Percentiles rank a stretch among this genome's conserved stretches.
Conservation (phyloP, 2,329 filamentous ascomycete genomes). For the Ophiostoma quercus region DNA sequence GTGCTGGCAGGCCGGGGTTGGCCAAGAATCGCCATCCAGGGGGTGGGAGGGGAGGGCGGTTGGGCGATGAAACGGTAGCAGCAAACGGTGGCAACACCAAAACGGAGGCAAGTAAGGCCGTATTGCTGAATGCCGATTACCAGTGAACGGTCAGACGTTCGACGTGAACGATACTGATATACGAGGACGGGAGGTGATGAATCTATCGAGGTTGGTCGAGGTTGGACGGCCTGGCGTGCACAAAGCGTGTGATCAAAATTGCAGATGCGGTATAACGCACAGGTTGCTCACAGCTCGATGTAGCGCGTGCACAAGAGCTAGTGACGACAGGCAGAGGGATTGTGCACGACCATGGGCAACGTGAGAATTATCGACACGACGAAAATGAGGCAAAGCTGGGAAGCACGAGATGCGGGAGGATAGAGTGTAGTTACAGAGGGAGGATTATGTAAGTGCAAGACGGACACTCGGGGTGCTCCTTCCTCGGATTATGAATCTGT, state of each 20-base stretch:
- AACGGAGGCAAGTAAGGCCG: conserved; percentile 1
- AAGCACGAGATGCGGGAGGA: conserved; percentile 9
- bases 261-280: not conserved
- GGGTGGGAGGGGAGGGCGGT: not conserved
- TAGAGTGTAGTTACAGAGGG: not conserved
- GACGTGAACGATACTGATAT: not conserved
- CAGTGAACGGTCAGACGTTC: not conserved
- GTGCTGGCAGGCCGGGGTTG: conserved; percentile 10
- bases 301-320: not conserved
- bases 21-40: not conserved
- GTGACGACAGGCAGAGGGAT: not conserved
- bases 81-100: not conserved
- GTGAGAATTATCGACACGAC: not conserved
- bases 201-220: not conserved
- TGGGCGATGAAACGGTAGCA: conserved; percentile 1
- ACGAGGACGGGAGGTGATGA: not conserved
- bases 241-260: conserved; percentile 6
- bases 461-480: not conserved
- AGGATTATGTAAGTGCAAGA: not conserved
- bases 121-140: not conserved
- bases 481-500: not conserved
- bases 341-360: not conserved
- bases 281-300: not conserved
- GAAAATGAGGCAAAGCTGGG: conserved; percentile 3
- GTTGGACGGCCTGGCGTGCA: conserved; percentile 1